phyloP scores from a whole-genome alignment of 2,329 filamentous ascomycete genomes.

The Magnaporthales sp. region DNA sequence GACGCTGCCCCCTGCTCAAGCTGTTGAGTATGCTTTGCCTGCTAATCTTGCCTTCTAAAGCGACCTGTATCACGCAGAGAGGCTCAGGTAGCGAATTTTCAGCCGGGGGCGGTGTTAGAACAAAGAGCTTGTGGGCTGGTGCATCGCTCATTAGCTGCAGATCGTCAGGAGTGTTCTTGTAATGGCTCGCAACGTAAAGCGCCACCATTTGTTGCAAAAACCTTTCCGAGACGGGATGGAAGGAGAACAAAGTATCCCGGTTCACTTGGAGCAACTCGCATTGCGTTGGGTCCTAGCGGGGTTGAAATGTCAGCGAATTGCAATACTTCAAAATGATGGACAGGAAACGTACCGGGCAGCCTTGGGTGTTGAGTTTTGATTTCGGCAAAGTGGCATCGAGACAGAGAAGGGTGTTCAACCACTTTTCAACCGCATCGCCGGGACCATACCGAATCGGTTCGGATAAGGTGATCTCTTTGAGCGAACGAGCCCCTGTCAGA shows the following conservation, averaged over 20 bases:
- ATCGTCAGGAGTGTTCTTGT: slow-evolving; percentile 97
- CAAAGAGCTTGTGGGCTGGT: slow-evolving; percentile 91
- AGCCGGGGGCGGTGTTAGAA: slow-evolving; percentile 78
- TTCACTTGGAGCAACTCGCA: slow-evolving; percentile 93
- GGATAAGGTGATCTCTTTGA: slow-evolving; percentile 85
- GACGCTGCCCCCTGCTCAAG: slow-evolving; percentile 78
- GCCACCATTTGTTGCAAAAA: slow-evolving; percentile 98
- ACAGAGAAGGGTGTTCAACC: slow-evolving; percentile 90
- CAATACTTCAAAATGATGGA: background rate
- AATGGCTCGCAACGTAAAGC: slow-evolving; percentile 91
- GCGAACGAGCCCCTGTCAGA: slow-evolving; percentile 59
- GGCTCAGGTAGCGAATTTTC: slow-evolving; percentile 82
- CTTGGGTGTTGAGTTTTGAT: slow-evolving; percentile 61
- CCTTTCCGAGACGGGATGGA: slow-evolving; percentile 92
- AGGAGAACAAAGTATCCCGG: slow-evolving; percentile 94
- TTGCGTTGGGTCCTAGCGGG: slow-evolving; percentile 61
- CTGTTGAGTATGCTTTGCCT: slow-evolving; percentile 85
- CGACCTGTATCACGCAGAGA: slow-evolving; percentile 88
- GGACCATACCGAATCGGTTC: slow-evolving; percentile 93
- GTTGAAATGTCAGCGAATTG: background rate
- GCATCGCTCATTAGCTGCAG: slow-evolving; percentile 98
- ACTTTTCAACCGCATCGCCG: slow-evolving; percentile 87
- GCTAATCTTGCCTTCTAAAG: slow-evolving; percentile 91
- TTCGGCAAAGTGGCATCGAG: slow-evolving; percentile 85
- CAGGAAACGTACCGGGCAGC: slow-evolving; percentile 51